Base-by-base conservation (phyloP, 2,329 filamentous ascomycete genomes). In the Aspergillus felis region DNA sequence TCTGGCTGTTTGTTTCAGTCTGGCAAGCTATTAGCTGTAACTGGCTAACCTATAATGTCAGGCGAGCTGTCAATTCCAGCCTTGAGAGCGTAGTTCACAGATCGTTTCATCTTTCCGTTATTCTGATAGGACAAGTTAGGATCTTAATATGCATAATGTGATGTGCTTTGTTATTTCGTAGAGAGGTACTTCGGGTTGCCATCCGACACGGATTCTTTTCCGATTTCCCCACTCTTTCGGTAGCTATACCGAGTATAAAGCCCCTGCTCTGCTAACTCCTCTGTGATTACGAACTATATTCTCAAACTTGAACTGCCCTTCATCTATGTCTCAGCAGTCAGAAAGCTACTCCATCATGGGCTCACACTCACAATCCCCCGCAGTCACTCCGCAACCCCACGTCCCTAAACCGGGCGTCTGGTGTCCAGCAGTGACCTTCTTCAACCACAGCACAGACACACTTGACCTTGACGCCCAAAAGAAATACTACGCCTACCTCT, bases 371-470 rank as follows among this genome's bases (percentile, higher is more conserved):
- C 49, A 52, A 12, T 22, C 35, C 44, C 42, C 52, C 50, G 29
- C 57, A 53, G 29, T 61, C 51, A 55, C 54, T 24, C 44, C 53
- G 4, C 63, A 65, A 52, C 64, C 64, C 51, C 63, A 60, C 54
- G 50, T 66, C 56, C 64, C 64, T 27, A 56, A 60, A 48, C 56
- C 71, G 1, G 79, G 79, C 27, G 76, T 82, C 52, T 84, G 80
- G 78, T 78, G 74, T 53, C 82, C 82, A 5, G 79, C 81, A 9
- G 76, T 84, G 25, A 84, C 82, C 27, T 81, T 82, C 67, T 83
- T 84, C 71, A 70, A 83, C 67, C 77, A 74, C 24, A 67, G 63
- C 14, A 78, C 77, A 22, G 82, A 84, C 66, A 75, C 73, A 2
- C 69, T 83, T 28, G 78, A 82, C 62, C 69, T 81, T 25, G 71